Evolutionary conservation across 305 asterid genomes (phyloP).

Genomic region (Fraxinus floribunda): DNA sequence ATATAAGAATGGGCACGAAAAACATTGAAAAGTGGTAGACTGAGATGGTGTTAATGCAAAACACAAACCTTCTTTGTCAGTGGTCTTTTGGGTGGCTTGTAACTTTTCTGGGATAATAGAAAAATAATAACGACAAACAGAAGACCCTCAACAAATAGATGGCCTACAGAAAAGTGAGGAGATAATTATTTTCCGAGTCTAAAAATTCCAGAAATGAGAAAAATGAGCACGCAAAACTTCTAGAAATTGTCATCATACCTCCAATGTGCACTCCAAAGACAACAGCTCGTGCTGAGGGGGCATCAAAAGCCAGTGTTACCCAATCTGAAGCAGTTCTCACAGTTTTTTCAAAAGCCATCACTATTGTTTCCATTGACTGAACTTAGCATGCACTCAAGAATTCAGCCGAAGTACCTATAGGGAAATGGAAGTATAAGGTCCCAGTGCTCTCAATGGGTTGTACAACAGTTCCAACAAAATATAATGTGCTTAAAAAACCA

Average conservation of each 20-base stretch:
- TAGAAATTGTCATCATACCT: constrained; percentile 37
- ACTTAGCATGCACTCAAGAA: constrained; percentile 15
- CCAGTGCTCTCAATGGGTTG: constrained; percentile 22
- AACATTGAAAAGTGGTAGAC: background rate
- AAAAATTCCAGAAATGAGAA: background rate
- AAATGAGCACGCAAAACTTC: background rate
- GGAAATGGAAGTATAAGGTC: constrained; percentile 4
- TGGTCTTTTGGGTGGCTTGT: constrained; percentile 95
- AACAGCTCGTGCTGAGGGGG: constrained; percentile 78
- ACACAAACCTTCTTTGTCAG: constrained; percentile 68
- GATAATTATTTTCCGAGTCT: background rate
- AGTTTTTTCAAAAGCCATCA: constrained; percentile 40
- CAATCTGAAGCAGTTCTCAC: constrained; percentile 64
- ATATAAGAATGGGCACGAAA: background rate
- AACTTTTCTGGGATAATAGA: constrained; percentile 81
- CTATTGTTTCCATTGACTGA: constrained; percentile 40
- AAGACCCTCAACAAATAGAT: constrained; percentile 88
- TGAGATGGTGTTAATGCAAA: constrained; percentile 5
- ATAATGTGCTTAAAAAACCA: background rate
- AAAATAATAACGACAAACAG: constrained; percentile 76
- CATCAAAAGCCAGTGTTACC: constrained; percentile 55
- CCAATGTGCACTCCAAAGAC: constrained; percentile 85
- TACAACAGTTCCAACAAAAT: constrained; percentile 5
- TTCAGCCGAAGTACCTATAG: background rate
- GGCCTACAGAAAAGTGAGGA: constrained; percentile 49